phyloP scores from a whole-genome alignment of 805 yeast genomes.

The Cyberlindnera amylophila region DNA sequence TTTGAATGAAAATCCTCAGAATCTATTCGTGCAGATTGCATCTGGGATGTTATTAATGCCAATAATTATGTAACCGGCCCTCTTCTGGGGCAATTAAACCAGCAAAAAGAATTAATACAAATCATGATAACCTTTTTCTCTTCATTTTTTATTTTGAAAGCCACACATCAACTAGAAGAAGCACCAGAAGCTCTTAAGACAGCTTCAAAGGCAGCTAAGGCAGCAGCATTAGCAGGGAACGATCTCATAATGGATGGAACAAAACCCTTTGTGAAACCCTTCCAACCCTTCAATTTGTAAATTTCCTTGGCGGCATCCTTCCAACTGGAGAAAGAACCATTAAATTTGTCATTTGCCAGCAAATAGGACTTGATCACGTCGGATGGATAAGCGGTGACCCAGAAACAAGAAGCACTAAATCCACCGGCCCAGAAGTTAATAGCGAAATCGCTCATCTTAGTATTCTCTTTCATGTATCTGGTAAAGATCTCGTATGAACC shows the following conservation, averaged over 20 bases:
- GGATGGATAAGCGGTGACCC: conserved; percentile 86
- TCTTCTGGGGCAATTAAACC: background rate
- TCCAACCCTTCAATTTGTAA: conserved; percentile 55
- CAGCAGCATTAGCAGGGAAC: conserved; percentile 93
- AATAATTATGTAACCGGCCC: background rate
- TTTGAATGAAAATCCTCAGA: background rate
- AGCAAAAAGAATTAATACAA: no score
- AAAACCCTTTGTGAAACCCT: conserved; percentile 79
- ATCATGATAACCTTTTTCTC: no score
- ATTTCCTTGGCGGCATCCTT: conserved; percentile 66
- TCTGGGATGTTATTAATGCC: background rate
- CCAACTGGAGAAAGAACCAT: conserved; percentile 72
- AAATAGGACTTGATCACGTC: conserved; percentile 86
- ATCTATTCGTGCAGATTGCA: conserved; percentile 4
- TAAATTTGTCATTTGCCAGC: conserved; percentile 71
- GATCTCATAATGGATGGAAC: conserved; percentile 76
- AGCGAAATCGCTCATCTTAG: conserved; percentile 61
- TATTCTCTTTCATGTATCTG: conserved; percentile 58
- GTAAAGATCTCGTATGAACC: conserved; percentile 84
- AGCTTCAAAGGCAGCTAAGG: conserved; percentile 83
- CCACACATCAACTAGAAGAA: conserved; percentile 9
- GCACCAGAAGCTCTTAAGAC: conserved; percentile 56
- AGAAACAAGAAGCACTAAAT: conserved; percentile 76
- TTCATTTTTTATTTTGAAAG: background rate
- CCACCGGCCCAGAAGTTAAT: conserved; percentile 94